Evolutionary conservation across 257 asterid species (phyloP).

Genomic region (Mentha longifolia): DNA sequence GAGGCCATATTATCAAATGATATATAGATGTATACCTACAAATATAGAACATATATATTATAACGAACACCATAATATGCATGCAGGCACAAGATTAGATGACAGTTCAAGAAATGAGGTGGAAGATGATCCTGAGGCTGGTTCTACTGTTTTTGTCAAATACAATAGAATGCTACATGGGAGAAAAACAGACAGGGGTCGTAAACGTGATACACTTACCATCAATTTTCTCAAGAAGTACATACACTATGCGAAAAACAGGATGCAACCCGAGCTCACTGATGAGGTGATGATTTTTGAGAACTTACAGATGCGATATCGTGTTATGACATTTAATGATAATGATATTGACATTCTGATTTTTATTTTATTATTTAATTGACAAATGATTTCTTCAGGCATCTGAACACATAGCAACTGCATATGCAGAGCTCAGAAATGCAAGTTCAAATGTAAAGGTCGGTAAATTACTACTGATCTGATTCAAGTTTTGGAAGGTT

Average conservation of each 20-base stretch:
- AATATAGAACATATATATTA: background rate
- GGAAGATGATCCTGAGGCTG: conserved; percentile 70
- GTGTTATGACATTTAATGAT: background rate
- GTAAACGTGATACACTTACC: conserved; percentile 75
- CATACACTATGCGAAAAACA: conserved; percentile 84
- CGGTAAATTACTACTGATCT: conserved; percentile 28
- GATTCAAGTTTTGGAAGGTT: conserved; percentile 29
- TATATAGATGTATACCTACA: background rate
- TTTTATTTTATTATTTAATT: background rate
- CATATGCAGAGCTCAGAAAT: conserved; percentile 90
- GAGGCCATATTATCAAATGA: conserved; percentile 19
- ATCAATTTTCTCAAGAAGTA: conserved; percentile 89
- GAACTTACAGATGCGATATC: background rate
- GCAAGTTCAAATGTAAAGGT: conserved; percentile 91
- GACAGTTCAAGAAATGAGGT: conserved; percentile 54
- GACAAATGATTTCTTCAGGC: conserved; percentile 55
- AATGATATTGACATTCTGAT: conserved; percentile 43
- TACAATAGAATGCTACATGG: conserved; percentile 91
- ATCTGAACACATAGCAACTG: conserved; percentile 88
- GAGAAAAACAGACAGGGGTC: conserved; percentile 53
- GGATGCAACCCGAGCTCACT: conserved; percentile 94
- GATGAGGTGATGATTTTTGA: conserved; percentile 68
- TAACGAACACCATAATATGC: conserved; percentile 20
- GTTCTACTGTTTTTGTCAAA: conserved; percentile 75
- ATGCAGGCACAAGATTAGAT: conserved; percentile 57